Percentiles rank a stretch among this genome's conserved stretches.
Conservation (phyloP, 257 asterid genomes). For the Petunia secreta region DNA sequence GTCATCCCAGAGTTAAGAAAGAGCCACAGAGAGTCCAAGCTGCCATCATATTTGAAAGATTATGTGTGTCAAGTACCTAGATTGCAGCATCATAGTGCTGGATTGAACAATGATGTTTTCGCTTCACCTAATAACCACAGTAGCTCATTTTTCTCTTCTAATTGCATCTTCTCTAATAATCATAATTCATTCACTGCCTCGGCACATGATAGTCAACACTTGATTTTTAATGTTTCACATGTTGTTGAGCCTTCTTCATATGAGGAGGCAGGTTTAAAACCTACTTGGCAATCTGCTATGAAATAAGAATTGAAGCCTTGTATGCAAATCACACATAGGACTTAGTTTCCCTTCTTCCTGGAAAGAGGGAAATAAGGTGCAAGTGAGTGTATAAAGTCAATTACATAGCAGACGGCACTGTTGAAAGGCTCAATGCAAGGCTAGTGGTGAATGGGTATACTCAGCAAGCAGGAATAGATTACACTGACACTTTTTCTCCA, state of each 20-base stretch:
- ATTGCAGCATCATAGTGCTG: too few relatives aligned
- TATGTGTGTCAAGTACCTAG: not conserved
- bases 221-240: too few relatives aligned
- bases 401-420: not conserved
- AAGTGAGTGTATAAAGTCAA: not conserved
- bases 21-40: too few relatives aligned
- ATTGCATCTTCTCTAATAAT: not conserved
- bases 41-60: too few relatives aligned
- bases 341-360: not conserved
- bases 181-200: not conserved
- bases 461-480: not conserved
- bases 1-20: too few relatives aligned
- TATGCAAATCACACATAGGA: too few relatives aligned
- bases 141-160: not conserved
- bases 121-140: too few relatives aligned
- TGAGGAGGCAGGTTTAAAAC: too few relatives aligned
- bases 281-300: too few relatives aligned
- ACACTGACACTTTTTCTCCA: not conserved
- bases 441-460: not conserved
- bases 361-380: not conserved
- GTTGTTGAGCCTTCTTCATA: not conserved
- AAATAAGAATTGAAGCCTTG: too few relatives aligned
- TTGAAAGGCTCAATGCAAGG: not conserved
- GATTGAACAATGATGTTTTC: too few relatives aligned
- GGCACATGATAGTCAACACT: not conserved